A percentile compares a stretch with the other conserved stretches of the same genome.
These are phyloP conservation scores for Pisolithus microcarpus DNA, from an alignment of 768 basidiomycete species.

Conservation along the genomic window DNA sequence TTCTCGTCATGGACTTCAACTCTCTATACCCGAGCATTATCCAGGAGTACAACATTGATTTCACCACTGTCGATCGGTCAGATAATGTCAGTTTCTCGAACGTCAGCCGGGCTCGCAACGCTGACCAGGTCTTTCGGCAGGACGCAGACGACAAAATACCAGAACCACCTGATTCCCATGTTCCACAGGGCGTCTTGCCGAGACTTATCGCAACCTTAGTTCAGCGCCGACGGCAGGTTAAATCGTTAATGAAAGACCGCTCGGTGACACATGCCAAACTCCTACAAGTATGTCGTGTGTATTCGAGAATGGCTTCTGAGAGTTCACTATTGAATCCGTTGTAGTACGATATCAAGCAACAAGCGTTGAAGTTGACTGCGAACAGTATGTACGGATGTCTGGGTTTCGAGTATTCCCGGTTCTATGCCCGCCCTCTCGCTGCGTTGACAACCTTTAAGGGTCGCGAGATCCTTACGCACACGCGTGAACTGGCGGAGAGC, in stretches of 20 bases:
- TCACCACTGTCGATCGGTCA: conserved; percentile 85
- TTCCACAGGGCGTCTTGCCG: conserved; percentile 85
- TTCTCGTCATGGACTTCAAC: conserved; percentile 99
- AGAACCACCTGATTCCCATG: conserved; percentile 69
- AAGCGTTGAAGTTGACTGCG: conserved; percentile 94
- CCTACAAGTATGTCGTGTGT: conserved; percentile 56
- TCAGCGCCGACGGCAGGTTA: conserved; percentile 81
- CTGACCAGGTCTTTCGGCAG: conserved; percentile 16
- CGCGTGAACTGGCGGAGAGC: conserved; percentile 86
- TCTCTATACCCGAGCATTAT: conserved; percentile 99
- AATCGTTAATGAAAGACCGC: conserved; percentile 90
- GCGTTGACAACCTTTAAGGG: conserved; percentile 97
- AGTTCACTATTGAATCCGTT: background rate
- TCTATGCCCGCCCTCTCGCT: conserved; percentile 95
- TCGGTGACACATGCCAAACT: conserved; percentile 63
- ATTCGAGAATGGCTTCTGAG: background rate
- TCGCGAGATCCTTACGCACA: conserved; percentile 92
- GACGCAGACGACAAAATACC: conserved; percentile 80
- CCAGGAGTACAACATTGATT: conserved; percentile 99
- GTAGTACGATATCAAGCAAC: conserved; percentile 95
- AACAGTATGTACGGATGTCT: conserved; percentile 99
- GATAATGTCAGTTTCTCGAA: conserved; percentile 39
- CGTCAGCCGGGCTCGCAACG: background rate
- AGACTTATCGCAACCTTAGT: conserved; percentile 97
- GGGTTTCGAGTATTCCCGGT: conserved; percentile 93